phyloP scores from a whole-genome alignment of 805 yeast genomes.

The Saturnispora saitoi region DNA sequence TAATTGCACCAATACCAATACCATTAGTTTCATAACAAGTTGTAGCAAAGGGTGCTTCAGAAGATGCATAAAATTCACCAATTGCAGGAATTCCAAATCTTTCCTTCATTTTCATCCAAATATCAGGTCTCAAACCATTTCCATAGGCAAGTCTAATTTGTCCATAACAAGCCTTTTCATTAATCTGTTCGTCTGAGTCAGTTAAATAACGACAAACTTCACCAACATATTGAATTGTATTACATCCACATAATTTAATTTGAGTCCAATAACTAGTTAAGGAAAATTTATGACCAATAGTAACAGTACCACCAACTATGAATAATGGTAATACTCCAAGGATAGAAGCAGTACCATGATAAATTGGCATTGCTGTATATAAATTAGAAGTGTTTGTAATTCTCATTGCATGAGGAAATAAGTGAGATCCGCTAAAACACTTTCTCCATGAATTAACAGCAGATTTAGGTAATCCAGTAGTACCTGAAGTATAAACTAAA shows the following conservation, averaged over 20 bases:
- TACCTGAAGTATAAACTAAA: conserved; percentile 85
- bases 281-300: conserved; percentile 74
- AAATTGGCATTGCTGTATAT: conserved; percentile 90
- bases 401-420: conserved; percentile 64
- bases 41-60: conserved; percentile 86
- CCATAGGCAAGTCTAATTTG: conserved; percentile 69
- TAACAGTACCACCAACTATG: conserved; percentile 61
- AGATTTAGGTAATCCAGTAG: conserved; percentile 91
- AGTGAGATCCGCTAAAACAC: conserved; percentile 55
- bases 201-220: conserved; percentile 85
- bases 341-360: conserved; percentile 90
- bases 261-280: conserved; percentile 87
- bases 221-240: conserved; percentile 88
- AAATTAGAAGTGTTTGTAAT: conserved; percentile 48
- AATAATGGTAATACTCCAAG: conserved; percentile 65
- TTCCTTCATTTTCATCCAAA: conserved; percentile 73
- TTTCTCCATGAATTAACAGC: conserved; percentile 92
- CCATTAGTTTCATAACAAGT: conserved; percentile 57
- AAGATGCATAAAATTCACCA: conserved; percentile 91
- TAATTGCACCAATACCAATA: conserved; percentile 78
- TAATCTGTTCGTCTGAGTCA: conserved; percentile 29
- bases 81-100: conserved; percentile 67
- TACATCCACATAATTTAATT: conserved; percentile 58
- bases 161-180: conserved; percentile 21
- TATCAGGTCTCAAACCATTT: conserved; percentile 82